phyloP scores from a whole-genome alignment of 371 early-diverging fungal species.

The Saksenaea oblongispora region DNA sequence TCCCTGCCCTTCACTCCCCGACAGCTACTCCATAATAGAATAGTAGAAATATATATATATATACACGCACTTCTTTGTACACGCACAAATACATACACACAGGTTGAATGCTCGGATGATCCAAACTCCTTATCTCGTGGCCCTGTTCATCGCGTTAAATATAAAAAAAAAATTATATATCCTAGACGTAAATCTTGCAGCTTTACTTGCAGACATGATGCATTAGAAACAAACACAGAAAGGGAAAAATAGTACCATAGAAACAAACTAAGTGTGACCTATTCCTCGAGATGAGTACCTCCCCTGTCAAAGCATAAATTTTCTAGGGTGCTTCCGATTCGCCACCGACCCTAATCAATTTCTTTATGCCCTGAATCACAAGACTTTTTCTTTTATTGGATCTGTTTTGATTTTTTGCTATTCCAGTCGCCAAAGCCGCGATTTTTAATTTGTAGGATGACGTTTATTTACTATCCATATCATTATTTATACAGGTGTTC shows the following conservation, averaged over 20 bases:
- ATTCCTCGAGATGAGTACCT: not conserved
- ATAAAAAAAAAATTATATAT: no score
- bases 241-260: not conserved
- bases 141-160: not conserved
- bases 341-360: slow-evolving; percentile 1
- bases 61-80: not conserved
- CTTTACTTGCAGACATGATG: not conserved
- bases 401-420: not conserved
- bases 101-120: not conserved
- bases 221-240: not conserved
- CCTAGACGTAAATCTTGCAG: not conserved
- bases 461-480: not conserved
- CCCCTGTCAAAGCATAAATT: slow-evolving; percentile 1
- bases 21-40: not conserved
- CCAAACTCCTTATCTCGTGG: slow-evolving; percentile 5
- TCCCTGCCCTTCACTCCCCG: not conserved
- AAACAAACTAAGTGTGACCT: not conserved
- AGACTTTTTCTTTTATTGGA: not conserved
- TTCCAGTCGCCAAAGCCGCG: not conserved
- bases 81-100: no score
- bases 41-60: not conserved
- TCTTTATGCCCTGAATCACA: not conserved
- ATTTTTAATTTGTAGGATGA: not conserved
- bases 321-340: slow-evolving; percentile 3
- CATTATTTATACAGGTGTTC: not conserved